A percentile compares a stretch with the other conserved stretches of the same genome.
These are phyloP conservation scores for Yarrowia sp. DNA, from an alignment of 805 yeast species.

Conservation along the genomic window DNA sequence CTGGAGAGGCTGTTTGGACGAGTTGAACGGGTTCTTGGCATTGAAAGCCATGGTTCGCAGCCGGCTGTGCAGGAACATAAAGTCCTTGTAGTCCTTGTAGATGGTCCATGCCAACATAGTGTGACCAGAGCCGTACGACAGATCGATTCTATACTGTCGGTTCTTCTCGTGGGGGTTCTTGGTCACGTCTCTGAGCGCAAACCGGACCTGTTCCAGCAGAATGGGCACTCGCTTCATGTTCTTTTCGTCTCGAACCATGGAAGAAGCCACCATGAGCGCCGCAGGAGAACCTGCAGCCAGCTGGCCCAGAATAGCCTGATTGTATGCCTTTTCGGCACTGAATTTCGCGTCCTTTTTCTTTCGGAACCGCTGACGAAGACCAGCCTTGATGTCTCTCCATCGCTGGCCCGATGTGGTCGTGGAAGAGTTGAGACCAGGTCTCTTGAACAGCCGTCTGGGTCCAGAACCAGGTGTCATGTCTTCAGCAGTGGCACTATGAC, in stretches of 20 bases:
- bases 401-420: slow-evolving; percentile 27
- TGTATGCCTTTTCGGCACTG: slow-evolving; percentile 28
- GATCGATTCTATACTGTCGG: slow-evolving; percentile 65
- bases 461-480: slow-evolving; percentile 6
- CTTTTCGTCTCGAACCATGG: slow-evolving; percentile 73
- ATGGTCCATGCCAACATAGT: slow-evolving; percentile 82
- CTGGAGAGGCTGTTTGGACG: slow-evolving; percentile 46
- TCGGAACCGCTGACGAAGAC: slow-evolving; percentile 27
- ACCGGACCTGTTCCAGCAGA: slow-evolving; percentile 72
- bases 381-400: slow-evolving; percentile 36
- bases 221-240: slow-evolving; percentile 76
- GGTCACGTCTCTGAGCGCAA: slow-evolving; percentile 57
- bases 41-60: slow-evolving; percentile 63
- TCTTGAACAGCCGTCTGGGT: slow-evolving; percentile 18
- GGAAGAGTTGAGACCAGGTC: slow-evolving; percentile 16
- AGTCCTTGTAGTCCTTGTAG: slow-evolving; percentile 72
- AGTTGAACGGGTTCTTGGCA: slow-evolving; percentile 47
- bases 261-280: slow-evolving; percentile 69
- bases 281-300: slow-evolving; percentile 50
- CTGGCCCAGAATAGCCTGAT: slow-evolving; percentile 47
- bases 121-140: slow-evolving; percentile 90
- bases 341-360: slow-evolving; percentile 29
- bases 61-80: slow-evolving; percentile 72
- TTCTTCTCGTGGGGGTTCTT: slow-evolving; percentile 53
- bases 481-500: slow-evolving; percentile 16